Conservation (phyloP, 106 monocot genomes). For the Allium sativum region DNA sequence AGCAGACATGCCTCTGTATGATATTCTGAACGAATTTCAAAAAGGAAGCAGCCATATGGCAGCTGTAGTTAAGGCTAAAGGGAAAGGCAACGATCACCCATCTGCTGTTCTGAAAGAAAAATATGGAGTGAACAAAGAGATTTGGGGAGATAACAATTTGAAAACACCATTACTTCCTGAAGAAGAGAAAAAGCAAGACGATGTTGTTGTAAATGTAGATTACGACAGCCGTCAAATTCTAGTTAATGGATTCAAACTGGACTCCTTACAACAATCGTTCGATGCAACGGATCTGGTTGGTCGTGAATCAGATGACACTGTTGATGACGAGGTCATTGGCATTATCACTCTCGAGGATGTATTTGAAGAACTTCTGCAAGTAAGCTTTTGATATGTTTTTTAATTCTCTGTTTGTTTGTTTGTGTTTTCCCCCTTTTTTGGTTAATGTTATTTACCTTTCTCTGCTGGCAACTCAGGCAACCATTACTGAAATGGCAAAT, state of each 20-base stretch:
- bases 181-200: constrained; percentile 20
- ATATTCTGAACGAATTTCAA: constrained; percentile 16
- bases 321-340: constrained; percentile 83
- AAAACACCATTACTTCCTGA: constrained; percentile 40
- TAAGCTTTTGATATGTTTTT: constrained; percentile 8
- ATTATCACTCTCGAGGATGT: constrained; percentile 97
- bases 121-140: constrained; percentile 17
- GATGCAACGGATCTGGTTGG: constrained; percentile 17
- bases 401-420: too few species aligned
- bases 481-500: too few species aligned
- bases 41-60: constrained; percentile 99
- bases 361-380: constrained; percentile 89
- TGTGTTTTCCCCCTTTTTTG: too few species aligned
- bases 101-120: constrained; percentile 3
- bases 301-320: constrained; percentile 49
- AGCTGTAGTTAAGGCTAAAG: constrained; percentile 73
- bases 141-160: constrained; percentile 23
- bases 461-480: too few species aligned
- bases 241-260: constrained; percentile 15
- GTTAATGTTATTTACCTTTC: too few species aligned
- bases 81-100: constrained; percentile 21
- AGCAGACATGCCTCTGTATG: too few species aligned
- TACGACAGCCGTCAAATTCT: constrained; percentile 24
- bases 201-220: constrained; percentile 47
- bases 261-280: constrained; percentile 5